Evolutionary conservation across 441 rosid genomes (phyloP), one percentile per base, ranked within the genome.

Genomic region (Manihot esculenta): DNA sequence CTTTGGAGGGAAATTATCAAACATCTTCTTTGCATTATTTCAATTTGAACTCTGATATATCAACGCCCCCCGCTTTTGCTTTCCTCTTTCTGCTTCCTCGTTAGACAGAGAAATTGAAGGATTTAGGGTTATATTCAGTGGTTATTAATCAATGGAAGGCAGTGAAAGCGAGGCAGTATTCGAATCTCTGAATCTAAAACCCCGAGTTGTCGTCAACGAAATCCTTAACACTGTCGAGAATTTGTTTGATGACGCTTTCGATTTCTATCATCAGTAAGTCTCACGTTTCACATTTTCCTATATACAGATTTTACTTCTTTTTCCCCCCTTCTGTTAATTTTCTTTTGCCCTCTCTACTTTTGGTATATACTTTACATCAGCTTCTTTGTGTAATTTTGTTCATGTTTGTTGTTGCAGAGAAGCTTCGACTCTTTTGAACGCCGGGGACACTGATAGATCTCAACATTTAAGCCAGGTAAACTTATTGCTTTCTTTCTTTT

Each of bases 201-300:
- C 99, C 53, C 87, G 79, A 60, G 78, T 84, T 42, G 87, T 94
- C 86, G 76, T 90, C 84, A 92, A 89, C 70, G 92, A 85, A 76
- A 78, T 88, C 66, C 83, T 92, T 58, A 90, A 94, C 83, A 72
- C 86, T 55, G 84, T 90, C 70, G 89, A 89, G 55, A 88, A 90
- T 75, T 44, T 89, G 72, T 53, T 89, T 62, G 83, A 81, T 66
- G 90, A 84, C 53, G 94, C 97, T 10, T 86, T 92, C 71, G 78
- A 76, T 64, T 87, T 79, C 91, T 90, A 72, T 41, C 76, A n/a
- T 60, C 77, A 74, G 99, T 79, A 26, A 69, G 72, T 69, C 3
- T 30, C 6, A 17, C 20, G 45, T 85, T 68, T n/a, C 54, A 11
- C 38, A 1, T n/a, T 23, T 57, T 13, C 54, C 13, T 64, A 5